Evolutionary conservation across 192 early-diverging fungal genomes (phyloP), one percentile per base, ranked within the genome.

Genomic region (Coemansia interrupta): DNA sequence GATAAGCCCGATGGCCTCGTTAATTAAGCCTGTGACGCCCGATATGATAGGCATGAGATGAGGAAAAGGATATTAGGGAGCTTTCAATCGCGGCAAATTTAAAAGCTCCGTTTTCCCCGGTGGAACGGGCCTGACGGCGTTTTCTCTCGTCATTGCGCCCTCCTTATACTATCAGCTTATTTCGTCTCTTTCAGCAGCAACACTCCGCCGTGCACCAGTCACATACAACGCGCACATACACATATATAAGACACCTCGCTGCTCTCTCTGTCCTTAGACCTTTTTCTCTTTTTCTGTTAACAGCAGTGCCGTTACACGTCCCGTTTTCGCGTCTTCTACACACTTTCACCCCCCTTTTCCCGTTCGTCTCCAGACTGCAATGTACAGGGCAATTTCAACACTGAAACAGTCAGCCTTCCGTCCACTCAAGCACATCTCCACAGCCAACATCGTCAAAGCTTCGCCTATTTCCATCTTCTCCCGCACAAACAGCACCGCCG

Each of bases 331-430:
- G 32, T 36, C 5, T 28, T 50, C 51, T 39, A 17, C 29, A 5
- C 29, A 5, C 20, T 12, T 23, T 28, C 10, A 45, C 24, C 14
- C 6, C 24, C 14, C 6, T 17, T 30, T 36, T 2, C n/a, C 36
- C 56, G 46, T 49, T 20, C 40, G 47, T 51, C 42, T 49, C 9
- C 17, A 40, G 22, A 4, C 56, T 32, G 64, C 63, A 68, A 78
- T 78, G 74, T 68, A 68, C 59, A 68, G 54, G 65, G 74, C 69
- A 61, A 59, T 78, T 61, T 72, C 74, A 23, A 22, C 50, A 15
- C 65, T 72, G 14, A 72, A 72, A 58, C 53, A 59, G 47, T 61
- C 69, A 51, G 65, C 44, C 58, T 55, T 61, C 58, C 74, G 69
- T 24, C 51, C 69, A 19, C 62, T 68, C 54, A 42, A 63, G 28